Evolutionary conservation across 441 rosid species (phyloP), one percentile per base, ranked within the genome.

Genomic region (Aleurites moluccanus): DNA sequence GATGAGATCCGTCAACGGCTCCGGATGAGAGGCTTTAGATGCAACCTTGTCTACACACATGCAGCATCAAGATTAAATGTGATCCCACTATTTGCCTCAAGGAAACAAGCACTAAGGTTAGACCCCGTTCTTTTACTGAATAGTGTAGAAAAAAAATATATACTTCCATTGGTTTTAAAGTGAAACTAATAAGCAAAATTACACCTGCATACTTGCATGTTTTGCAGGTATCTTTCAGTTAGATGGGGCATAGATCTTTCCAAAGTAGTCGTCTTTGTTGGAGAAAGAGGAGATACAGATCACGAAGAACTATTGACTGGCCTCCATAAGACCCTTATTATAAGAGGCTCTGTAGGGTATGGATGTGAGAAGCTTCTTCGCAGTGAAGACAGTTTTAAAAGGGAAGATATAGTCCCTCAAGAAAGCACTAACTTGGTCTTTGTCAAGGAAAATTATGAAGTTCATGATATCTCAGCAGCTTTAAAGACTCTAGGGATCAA

Each of bases 221-320:
- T 64, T 15, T 81, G 80, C 86, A 94, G 96, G 89, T 94, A 92
- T 75, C 97, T 94, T 66, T 91, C 90, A 55, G 84, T 91, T 55
- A 87, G 87, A 75, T 92, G 98, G 99, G 98, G 92, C 77, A 84
- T 89, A 52, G 94, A 90, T 75, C 85, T 88, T 57, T 79, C 93
- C 0, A 90, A 85, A 76, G 77, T 86, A 73, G 85, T 89, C 18
- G 80, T 91, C 73, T 87, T 94, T 73, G 81, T 86, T 80, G 99
- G 99, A 30, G 97, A 87, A 72, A 84, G 69, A 75, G 97, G 99
- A 70, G 99, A 94, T 74, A 91, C 97, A n/a, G 99, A 92, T 86
- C 85, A 86, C 44, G 94, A 90, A 73, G 87, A 83, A 78, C 85
- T 91, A 78, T 53, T 91, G 42, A 88, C 87, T 53, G 96, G 99